Percentiles rank a stretch among this genome's conserved stretches.
These are phyloP conservation scores for Euphorbia lathyris DNA, from an alignment of 345 rosid species.

Conservation along the genomic window DNA sequence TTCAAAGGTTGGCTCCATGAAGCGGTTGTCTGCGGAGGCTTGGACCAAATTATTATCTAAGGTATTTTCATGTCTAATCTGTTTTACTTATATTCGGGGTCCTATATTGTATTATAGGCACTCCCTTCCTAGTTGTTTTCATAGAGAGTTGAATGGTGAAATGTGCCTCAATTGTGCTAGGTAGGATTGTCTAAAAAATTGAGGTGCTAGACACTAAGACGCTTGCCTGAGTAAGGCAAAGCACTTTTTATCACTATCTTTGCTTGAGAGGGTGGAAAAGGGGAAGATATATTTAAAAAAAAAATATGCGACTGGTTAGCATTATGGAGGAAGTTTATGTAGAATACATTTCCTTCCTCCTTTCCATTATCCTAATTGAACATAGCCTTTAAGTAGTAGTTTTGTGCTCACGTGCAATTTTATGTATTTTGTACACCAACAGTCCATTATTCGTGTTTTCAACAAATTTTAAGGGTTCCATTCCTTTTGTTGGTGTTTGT, in stretches of 20 bases:
- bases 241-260: too few relatives aligned
- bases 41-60: constrained; percentile 69
- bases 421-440: too few relatives aligned
- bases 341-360: too few relatives aligned
- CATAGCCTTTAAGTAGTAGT: not conserved
- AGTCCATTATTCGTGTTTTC: too few relatives aligned
- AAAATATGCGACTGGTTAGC: too few relatives aligned
- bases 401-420: not conserved
- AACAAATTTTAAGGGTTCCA: too few relatives aligned
- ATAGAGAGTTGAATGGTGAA: not conserved
- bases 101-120: not conserved
- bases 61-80: constrained; percentile 40
- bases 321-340: too few relatives aligned
- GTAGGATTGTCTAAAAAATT: not conserved
- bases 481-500: too few relatives aligned
- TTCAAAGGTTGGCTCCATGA: constrained; percentile 65
- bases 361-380: too few relatives aligned
- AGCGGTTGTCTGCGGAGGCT: constrained; percentile 71
- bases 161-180: constrained; percentile 3
- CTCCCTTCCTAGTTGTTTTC: not conserved
- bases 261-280: too few relatives aligned
- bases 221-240: not conserved
- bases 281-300: too few relatives aligned
- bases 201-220: not conserved
- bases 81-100: not conserved